A percentile compares a stretch with the other conserved stretches of the same genome.
phyloP scores from a whole-genome alignment of 768 basidiomycete species.

The Leucocoprinus sp. region DNA sequence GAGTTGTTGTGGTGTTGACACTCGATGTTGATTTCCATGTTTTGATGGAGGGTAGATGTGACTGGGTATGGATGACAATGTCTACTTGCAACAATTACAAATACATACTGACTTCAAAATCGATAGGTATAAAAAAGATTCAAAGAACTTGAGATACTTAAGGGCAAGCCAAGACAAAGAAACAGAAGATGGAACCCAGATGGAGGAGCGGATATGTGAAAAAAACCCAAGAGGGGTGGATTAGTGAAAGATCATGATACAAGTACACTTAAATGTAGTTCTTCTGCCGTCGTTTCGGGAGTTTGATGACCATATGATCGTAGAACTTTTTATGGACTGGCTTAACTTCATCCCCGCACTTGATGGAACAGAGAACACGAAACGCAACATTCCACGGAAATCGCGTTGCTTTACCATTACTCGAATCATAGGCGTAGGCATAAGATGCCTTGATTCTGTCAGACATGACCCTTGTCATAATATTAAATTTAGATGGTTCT shows the following conservation, averaged over 20 bases:
- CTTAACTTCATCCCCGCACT: conserved; percentile 33
- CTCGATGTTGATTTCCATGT: too few species aligned
- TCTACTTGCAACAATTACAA: too few species aligned
- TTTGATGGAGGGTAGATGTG: too few species aligned
- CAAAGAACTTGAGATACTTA: too few species aligned
- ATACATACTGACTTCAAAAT: too few species aligned
- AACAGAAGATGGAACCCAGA: too few species aligned
- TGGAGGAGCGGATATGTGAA: too few species aligned
- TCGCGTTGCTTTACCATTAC: conserved; percentile 18
- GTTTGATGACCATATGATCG: conserved; percentile 29
- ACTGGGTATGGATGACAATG: too few species aligned
- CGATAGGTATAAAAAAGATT: too few species aligned
- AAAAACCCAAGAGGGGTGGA: too few species aligned
- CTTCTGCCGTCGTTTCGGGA: conserved; percentile 7
- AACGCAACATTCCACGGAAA: conserved; percentile 45
- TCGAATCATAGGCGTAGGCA: conserved; percentile 36
- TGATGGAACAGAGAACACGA: conserved; percentile 44
- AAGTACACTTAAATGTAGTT: background rate
- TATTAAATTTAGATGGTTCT: conserved; percentile 20
- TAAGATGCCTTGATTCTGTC: conserved; percentile 43
- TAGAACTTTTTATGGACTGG: conserved; percentile 39
- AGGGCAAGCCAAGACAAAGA: too few species aligned
- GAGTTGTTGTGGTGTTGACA: too few species aligned
- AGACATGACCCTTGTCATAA: conserved; percentile 23
- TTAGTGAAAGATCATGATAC: background rate